These are phyloP conservation scores for Musa troglodytarum DNA, from an alignment of 176 grass and related monocot genomes.

Conservation along the genomic window DNA sequence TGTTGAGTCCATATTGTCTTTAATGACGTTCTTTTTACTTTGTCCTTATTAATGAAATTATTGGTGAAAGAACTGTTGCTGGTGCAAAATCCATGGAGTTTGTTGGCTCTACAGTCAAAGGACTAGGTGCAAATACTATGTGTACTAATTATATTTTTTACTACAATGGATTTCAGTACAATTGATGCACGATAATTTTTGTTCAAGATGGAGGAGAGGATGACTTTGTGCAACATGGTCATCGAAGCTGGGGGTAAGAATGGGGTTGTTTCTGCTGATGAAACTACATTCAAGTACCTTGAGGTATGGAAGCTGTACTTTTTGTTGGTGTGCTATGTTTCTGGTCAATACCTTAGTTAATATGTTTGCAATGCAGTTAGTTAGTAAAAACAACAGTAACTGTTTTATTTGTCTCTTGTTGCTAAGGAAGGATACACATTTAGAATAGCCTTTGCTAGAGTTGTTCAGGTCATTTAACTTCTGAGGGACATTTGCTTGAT, in stretches of 20 bases:
- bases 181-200: background rate
- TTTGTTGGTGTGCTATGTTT: background rate
- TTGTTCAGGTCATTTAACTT: background rate
- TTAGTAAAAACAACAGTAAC: too few species aligned
- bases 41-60: conserved; percentile 51
- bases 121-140: conserved; percentile 44
- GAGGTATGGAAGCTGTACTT: conserved; percentile 34
- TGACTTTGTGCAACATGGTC: conserved; percentile 95
- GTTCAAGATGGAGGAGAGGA: conserved; percentile 88
- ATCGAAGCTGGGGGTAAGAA: conserved; percentile 93
- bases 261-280: conserved; percentile 69
- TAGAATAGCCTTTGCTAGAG: background rate
- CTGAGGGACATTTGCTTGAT: conserved; percentile 14
- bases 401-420: background rate
- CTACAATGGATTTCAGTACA: conserved; percentile 9
- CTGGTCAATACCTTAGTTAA: background rate
- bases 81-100: conserved; percentile 92
- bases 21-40: background rate
- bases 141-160: conserved; percentile 11
- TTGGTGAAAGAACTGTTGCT: conserved; percentile 78
- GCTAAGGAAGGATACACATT: background rate
- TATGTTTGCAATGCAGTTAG: background rate
- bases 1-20: background rate
- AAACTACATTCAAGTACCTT: conserved; percentile 90
- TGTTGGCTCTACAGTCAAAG: conserved; percentile 59